Evolutionary conservation across 1,284 basidiomycete species (phyloP).

Genomic region (Pascua guehoae): DNA sequence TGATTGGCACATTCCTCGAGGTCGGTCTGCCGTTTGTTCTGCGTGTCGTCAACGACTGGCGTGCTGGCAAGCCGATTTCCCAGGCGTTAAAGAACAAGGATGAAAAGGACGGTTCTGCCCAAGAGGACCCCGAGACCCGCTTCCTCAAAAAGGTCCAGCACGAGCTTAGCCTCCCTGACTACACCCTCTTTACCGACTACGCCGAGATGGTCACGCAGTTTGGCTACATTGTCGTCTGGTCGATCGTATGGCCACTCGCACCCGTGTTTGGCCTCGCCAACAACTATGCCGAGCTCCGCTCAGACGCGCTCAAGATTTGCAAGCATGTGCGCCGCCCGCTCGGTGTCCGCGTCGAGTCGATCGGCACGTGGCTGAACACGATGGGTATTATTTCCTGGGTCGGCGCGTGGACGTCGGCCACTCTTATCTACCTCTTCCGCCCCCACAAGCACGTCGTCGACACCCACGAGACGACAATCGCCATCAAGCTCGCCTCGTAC

Average conservation of each 20-base stretch:
- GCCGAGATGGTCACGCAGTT: constrained; percentile 92
- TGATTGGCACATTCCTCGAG: constrained; percentile 75
- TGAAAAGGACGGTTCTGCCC: background rate
- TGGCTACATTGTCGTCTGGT: constrained; percentile 88
- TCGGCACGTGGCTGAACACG: constrained; percentile 90
- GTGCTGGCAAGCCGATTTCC: constrained; percentile 46
- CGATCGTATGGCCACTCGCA: constrained; percentile 89
- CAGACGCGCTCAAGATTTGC: constrained; percentile 92
- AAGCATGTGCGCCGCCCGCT: constrained; percentile 80
- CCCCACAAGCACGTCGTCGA: constrained; percentile 22
- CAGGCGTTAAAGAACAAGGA: constrained; percentile 4
- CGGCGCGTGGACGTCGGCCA: constrained; percentile 75
- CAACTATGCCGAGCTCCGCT: constrained; percentile 86
- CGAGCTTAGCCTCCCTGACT: constrained; percentile 77
- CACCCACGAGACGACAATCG: constrained; percentile 10
- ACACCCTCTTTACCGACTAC: constrained; percentile 77
- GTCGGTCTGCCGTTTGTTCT: constrained; percentile 77
- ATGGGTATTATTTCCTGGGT: constrained; percentile 85
- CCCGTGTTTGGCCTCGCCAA: constrained; percentile 56
- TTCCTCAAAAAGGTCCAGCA: constrained; percentile 67
- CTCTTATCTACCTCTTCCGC: constrained; percentile 79
- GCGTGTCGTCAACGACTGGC: constrained; percentile 60
- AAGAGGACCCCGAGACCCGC: constrained; percentile 28
- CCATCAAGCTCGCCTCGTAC: constrained; percentile 34
- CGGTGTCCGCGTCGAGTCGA: constrained; percentile 78